Evolutionary conservation across 2,329 filamentous ascomycete genomes (phyloP).

Genomic region (Sphaceloma murrayae): DNA sequence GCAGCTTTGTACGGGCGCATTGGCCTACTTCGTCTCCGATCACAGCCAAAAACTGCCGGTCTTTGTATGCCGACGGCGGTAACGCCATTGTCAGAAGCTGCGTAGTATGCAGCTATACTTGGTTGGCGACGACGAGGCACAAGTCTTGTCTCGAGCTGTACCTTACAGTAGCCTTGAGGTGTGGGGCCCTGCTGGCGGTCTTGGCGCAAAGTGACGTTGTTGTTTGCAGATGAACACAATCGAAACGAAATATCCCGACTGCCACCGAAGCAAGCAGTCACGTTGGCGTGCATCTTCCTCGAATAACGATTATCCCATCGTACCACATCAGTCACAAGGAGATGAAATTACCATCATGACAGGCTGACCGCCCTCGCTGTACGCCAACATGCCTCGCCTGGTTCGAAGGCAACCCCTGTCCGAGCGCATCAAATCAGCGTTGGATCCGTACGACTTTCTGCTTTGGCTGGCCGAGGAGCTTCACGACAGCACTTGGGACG

Average conservation of each 20-base stretch:
- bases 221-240: constrained; percentile 17
- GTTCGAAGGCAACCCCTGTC: constrained; percentile 69
- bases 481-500: constrained; percentile 84
- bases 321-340: no score
- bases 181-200: background rate
- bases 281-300: no score
- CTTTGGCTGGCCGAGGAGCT: constrained; percentile 90
- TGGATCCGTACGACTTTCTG: constrained; percentile 82
- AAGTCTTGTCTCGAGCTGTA: no score
- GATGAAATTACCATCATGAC: no score
- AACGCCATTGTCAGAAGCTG: constrained; percentile 45
- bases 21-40: constrained; percentile 81
- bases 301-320: no score
- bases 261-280: background rate
- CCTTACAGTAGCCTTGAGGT: no score
- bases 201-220: constrained; percentile 15
- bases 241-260: background rate
- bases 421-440: constrained; percentile 68
- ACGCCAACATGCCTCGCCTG: constrained; percentile 56
- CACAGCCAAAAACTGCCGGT: constrained; percentile 91
- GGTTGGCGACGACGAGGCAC: no score
- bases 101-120: background rate
- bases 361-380: no score
- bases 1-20: constrained; percentile 1
- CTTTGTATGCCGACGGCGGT: constrained; percentile 53